Percentiles rank a stretch among this genome's conserved stretches.
Conservation (phyloP, 768 basidiomycete species). For the Coprinopsis strossmayeri region DNA sequence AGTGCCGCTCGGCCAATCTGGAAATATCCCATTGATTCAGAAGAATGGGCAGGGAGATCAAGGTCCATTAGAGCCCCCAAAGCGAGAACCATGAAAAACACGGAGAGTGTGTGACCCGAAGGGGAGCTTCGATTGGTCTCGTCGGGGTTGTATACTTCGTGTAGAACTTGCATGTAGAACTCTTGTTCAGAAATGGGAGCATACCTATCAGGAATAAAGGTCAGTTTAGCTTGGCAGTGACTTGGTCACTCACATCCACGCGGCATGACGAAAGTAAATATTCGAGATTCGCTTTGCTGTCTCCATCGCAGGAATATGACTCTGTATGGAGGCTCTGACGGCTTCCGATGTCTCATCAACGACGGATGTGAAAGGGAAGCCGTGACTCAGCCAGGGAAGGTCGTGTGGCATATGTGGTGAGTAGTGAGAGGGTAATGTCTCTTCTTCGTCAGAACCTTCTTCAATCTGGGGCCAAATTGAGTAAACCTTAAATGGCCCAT, state of each 20-base stretch:
- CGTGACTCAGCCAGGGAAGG: slow-evolving; percentile 51
- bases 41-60: slow-evolving; percentile 42
- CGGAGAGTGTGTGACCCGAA: slow-evolving; percentile 51
- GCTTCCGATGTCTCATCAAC: slow-evolving; percentile 36
- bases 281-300: slow-evolving; percentile 36
- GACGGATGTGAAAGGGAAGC: slow-evolving; percentile 50
- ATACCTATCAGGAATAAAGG: slow-evolving; percentile 38
- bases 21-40: slow-evolving; percentile 53
- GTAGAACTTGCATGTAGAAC: slow-evolving; percentile 45
- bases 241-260: slow-evolving; percentile 66
- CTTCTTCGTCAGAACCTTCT: slow-evolving; percentile 50
- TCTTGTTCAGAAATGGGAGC: slow-evolving; percentile 56
- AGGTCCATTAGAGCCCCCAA: slow-evolving; percentile 59
- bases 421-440: slow-evolving; percentile 25
- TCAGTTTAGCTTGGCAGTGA: too few species aligned
- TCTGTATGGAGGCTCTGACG: slow-evolving; percentile 38
- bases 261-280: slow-evolving; percentile 60
- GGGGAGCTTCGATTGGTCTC: slow-evolving; percentile 30
- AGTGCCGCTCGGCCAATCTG: slow-evolving; percentile 55
- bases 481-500: slow-evolving; percentile 1
- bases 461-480: slow-evolving; percentile 42
- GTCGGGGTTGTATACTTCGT: slow-evolving; percentile 45
- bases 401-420: slow-evolving; percentile 38
- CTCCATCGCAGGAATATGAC: slow-evolving; percentile 35
- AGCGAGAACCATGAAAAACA: slow-evolving; percentile 60